Conservation (phyloP, 1,284 basidiomycete genomes). For the Wallemia mellicola region DNA sequence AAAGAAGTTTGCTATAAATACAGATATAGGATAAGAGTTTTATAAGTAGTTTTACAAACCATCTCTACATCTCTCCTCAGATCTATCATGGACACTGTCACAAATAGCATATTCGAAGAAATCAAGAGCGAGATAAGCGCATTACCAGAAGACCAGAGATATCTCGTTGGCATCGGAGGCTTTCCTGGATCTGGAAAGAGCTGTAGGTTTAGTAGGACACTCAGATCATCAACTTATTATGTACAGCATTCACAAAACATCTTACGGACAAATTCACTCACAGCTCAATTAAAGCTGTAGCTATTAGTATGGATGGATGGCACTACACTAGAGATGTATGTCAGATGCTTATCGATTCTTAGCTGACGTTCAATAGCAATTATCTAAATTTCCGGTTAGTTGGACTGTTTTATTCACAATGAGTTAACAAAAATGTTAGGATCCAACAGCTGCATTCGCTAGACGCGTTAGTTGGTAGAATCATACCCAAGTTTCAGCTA, state of each 20-base stretch:
- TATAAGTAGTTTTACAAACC: too few species aligned
- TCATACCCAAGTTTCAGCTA: neutral
- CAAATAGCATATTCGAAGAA: neutral
- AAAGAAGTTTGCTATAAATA: too few species aligned
- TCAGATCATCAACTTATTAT: too few species aligned
- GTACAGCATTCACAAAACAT: neutral
- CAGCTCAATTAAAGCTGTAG: constrained; percentile 17
- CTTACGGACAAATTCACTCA: neutral
- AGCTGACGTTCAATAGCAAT: too few species aligned
- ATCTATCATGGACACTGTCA: too few species aligned
- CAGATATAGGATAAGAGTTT: too few species aligned
- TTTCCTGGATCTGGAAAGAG: neutral
- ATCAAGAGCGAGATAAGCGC: neutral
- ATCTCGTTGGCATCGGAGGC: neutral
- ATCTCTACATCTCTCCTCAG: too few species aligned
- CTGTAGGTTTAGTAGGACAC: too few species aligned
- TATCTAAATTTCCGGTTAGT: constrained; percentile 30
- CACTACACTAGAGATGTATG: constrained; percentile 23
- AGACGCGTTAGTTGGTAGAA: neutral
- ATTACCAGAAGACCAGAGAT: neutral
- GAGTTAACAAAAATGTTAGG: neutral
- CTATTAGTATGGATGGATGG: constrained; percentile 60
- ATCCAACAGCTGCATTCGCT: neutral
- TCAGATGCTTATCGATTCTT: too few species aligned
- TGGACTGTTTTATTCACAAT: constrained; percentile 10